Percentiles rank a stretch among this genome's conserved stretches.
These are phyloP conservation scores for Penstemon barbatus DNA, from an alignment of 257 asterid species.

Conservation along the genomic window DNA sequence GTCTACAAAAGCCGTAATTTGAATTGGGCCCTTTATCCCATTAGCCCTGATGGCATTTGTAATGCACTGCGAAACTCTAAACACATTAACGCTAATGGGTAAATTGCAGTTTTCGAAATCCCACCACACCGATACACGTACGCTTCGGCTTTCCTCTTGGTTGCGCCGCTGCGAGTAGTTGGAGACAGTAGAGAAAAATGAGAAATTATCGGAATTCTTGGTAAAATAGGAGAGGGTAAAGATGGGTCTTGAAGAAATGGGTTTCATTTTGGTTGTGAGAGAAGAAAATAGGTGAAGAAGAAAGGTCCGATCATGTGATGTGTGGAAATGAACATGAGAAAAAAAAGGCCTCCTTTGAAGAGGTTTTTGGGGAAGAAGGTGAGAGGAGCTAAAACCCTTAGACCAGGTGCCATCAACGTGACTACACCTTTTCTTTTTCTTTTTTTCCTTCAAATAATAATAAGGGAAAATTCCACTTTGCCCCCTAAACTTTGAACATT, in stretches of 20 bases:
- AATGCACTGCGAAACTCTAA: constrained; percentile 59
- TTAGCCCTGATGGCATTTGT: constrained; percentile 75
- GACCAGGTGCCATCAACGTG: too few relatives aligned
- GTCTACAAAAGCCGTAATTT: constrained; percentile 92
- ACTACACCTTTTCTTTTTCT: too few relatives aligned
- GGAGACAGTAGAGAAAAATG: constrained; percentile 28
- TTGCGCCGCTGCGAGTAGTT: constrained; percentile 48
- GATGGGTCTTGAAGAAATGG: constrained; percentile 36
- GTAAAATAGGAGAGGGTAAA: constrained; percentile 36
- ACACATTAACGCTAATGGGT: constrained; percentile 58
- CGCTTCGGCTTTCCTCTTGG: constrained; percentile 73
- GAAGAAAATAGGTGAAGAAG: too few relatives aligned
- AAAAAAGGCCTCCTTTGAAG: too few relatives aligned
- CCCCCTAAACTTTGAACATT: too few relatives aligned
- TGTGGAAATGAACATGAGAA: too few relatives aligned
- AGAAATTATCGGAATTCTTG: constrained; percentile 26
- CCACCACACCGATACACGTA: constrained; percentile 97
- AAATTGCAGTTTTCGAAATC: constrained; percentile 84
- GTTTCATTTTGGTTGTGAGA: constrained; percentile 33
- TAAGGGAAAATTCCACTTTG: too few relatives aligned
- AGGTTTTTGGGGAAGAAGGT: too few relatives aligned
- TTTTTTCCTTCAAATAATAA: too few relatives aligned
- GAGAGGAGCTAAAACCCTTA: too few relatives aligned
- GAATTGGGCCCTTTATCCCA: constrained; percentile 82
- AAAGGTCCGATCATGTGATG: too few relatives aligned